Percentiles rank a stretch among this genome's conserved stretches.
phyloP scores from a whole-genome alignment of 192 early-diverging fungal genomes.

The Backusella tuberculispora region DNA sequence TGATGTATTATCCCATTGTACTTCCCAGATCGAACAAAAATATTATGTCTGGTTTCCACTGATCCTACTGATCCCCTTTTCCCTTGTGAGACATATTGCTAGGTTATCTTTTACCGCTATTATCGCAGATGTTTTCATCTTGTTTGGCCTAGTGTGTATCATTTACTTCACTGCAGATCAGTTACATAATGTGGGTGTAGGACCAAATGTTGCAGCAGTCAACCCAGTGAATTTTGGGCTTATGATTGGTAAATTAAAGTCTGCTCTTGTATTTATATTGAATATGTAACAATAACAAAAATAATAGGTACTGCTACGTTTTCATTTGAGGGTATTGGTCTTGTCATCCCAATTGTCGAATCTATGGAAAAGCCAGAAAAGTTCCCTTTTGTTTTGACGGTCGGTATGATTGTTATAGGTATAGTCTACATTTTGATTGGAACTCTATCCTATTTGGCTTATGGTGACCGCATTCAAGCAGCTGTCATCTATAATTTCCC shows the following conservation, averaged over 20 bases:
- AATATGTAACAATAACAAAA: neutral
- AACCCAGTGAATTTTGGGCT: constrained; percentile 68
- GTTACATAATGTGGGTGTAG: constrained; percentile 48
- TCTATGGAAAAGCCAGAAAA: constrained; percentile 82
- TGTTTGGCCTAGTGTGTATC: constrained; percentile 68
- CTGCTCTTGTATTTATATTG: constrained; percentile 45
- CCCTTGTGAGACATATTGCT: constrained; percentile 69
- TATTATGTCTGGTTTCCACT: constrained; percentile 81
- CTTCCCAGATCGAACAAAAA: constrained; percentile 58
- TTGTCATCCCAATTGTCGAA: constrained; percentile 68
- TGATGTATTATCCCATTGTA: constrained; percentile 67
- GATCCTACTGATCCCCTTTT: constrained; percentile 68
- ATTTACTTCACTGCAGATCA: constrained; percentile 60
- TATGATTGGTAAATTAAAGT: constrained; percentile 70
- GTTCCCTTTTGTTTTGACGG: constrained; percentile 70
- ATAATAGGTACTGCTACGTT: constrained; percentile 65
- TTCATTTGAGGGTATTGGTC: constrained; percentile 53
- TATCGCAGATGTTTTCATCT: constrained; percentile 75
- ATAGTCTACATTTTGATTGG: constrained; percentile 73
- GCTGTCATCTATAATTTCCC: constrained; percentile 85
- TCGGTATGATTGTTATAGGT: constrained; percentile 67
- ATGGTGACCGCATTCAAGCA: constrained; percentile 76
- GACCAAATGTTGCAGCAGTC: constrained; percentile 57
- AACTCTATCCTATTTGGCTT: constrained; percentile 75
- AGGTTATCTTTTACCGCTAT: constrained; percentile 61